Evolutionary conservation across 2,329 filamentous ascomycete genomes (phyloP).

Genomic region (Atkinsonella hypoxylon): DNA sequence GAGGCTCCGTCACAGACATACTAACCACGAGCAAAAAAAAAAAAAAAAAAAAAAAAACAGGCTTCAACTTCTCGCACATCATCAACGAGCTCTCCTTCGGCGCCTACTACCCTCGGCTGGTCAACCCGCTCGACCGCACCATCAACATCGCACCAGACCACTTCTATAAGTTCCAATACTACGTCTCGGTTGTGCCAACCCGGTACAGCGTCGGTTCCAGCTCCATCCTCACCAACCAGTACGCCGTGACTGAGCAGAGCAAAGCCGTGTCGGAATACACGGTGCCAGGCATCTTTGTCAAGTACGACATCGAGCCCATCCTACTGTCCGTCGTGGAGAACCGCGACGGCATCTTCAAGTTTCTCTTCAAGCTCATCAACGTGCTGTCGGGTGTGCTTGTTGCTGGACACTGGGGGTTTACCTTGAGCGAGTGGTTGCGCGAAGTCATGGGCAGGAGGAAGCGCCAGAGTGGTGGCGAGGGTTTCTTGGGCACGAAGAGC

Average conservation of each 20-base stretch:
- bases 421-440: slow-evolving; percentile 63
- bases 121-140: slow-evolving; percentile 89
- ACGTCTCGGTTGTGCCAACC: slow-evolving; percentile 87
- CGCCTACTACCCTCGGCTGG: slow-evolving; percentile 85
- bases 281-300: slow-evolving; percentile 91
- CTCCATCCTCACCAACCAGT: slow-evolving; percentile 88
- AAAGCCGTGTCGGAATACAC: slow-evolving; percentile 53
- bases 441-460: slow-evolving; percentile 41
- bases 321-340: slow-evolving; percentile 75
- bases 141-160: slow-evolving; percentile 60
- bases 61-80: slow-evolving; percentile 96
- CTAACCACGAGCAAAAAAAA: background rate
- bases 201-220: slow-evolving; percentile 63
- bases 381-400: slow-evolving; percentile 85
- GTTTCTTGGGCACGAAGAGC: slow-evolving; percentile 37
- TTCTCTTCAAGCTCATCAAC: slow-evolving; percentile 78
- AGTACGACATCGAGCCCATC: slow-evolving; percentile 97
- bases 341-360: slow-evolving; percentile 59
- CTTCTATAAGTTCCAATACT: slow-evolving; percentile 98
- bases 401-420: slow-evolving; percentile 86
- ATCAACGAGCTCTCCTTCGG: slow-evolving; percentile 94
- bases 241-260: slow-evolving; percentile 87
- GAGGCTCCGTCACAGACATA: background rate
- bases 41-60: slow-evolving; percentile 28
- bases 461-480: slow-evolving; percentile 32